Evolutionary conservation across 805 yeast genomes (phyloP), one percentile per base, ranked within the genome.

Genomic region (Candida multigemmis): DNA sequence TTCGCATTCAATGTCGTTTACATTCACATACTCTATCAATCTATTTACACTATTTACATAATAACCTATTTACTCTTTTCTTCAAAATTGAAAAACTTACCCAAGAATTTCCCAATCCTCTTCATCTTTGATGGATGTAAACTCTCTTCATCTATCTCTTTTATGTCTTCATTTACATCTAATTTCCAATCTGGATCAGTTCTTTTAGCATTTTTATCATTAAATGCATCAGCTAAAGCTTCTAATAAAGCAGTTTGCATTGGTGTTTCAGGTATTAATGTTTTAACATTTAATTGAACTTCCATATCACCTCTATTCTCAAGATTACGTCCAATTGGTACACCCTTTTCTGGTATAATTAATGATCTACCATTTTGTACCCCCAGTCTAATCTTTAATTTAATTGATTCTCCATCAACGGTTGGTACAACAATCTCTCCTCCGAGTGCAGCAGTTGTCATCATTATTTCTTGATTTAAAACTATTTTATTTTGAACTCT

Each of bases 361-460:
- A 87, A 71, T 13, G 64, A 64, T 28, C 76, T 70, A 14, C 89
- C 93, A 21, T 70, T 60, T 46, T 83, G 93, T 0, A 94, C 82
- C 1, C 96, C 97, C 0, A 82, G 59, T 27, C 93, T 77, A 8
- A 91, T 77, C 53, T 75, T 83, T 30, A 91, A 56, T 50, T 85
- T 80, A 27, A 93, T 60, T 19, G 68, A 68, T 21, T 70, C 70
- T 4, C 93, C 96, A 36, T 76, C 84, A 15, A 91, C 70, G 0
- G 98, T 89, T 18, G 97, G 97, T n/a, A 91, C 72, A 25, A 79
- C 74, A 13, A 91, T 69, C 23, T 73, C 75, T 20, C 99, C 99
- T 34, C 99, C 99, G 23, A 91, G 63, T 0, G 96, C 86, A 1
- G 98, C 98, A 0, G 98, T 91, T 1, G 98, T 91, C 75, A 85